These are phyloP conservation scores for Teunomyces tritomae DNA, from an alignment of 805 yeast species.

Conservation along the genomic window DNA sequence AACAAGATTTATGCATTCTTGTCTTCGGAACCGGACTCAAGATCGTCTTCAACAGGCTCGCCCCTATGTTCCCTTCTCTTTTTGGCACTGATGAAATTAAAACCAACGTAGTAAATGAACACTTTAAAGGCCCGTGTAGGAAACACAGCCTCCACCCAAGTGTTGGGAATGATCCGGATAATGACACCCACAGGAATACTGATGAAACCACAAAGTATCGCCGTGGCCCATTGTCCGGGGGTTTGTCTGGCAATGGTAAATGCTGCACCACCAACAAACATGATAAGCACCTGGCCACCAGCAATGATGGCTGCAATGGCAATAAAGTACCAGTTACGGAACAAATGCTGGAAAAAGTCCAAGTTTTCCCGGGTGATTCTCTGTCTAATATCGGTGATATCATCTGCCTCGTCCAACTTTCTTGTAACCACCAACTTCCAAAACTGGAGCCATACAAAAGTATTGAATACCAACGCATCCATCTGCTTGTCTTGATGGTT, in stretches of 20 bases:
- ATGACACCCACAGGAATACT: slow-evolving; percentile 79
- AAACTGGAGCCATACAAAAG: slow-evolving; percentile 97
- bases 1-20: neutral
- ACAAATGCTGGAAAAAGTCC: slow-evolving; percentile 79
- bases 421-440: slow-evolving; percentile 90
- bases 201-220: slow-evolving; percentile 73
- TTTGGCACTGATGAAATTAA: slow-evolving; percentile 31
- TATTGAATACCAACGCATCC: slow-evolving; percentile 85
- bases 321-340: slow-evolving; percentile 80
- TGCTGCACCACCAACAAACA: slow-evolving; percentile 97
- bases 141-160: slow-evolving; percentile 62
- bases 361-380: slow-evolving; percentile 63
- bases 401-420: slow-evolving; percentile 85
- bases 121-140: slow-evolving; percentile 54
- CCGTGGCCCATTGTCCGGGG: slow-evolving; percentile 85
- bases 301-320: slow-evolving; percentile 71
- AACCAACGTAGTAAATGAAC: slow-evolving; percentile 36
- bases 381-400: slow-evolving; percentile 51
- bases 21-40: neutral
- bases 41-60: slow-evolving; percentile 12
- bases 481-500: slow-evolving; percentile 56
- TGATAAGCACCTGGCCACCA: slow-evolving; percentile 81
- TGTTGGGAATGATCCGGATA: slow-evolving; percentile 81
- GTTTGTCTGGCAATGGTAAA: slow-evolving; percentile 80
- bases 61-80: slow-evolving; percentile 15